These are phyloP conservation scores for Penicillium sp. DNA, from an alignment of 2,329 filamentous ascomycete genomes.

Conservation along the genomic window DNA sequence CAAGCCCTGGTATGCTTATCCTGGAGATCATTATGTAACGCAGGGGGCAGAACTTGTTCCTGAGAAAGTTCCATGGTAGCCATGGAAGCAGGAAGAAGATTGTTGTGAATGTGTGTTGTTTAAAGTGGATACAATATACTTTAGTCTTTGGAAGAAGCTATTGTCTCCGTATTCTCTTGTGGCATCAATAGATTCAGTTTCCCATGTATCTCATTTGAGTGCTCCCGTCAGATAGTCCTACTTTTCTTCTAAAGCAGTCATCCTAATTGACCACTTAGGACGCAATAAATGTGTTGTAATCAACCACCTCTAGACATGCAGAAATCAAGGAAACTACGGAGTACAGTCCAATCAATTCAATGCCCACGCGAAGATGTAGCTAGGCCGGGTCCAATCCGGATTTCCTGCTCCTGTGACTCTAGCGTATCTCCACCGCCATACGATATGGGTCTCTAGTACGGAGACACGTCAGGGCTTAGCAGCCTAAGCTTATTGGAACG, in stretches of 20 bases:
- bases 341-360: neutral
- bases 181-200: slow-evolving; percentile 6
- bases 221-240: no score
- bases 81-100: slow-evolving; percentile 9
- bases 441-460: neutral
- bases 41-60: slow-evolving; percentile 7
- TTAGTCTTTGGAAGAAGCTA: no score
- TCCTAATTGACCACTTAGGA: neutral
- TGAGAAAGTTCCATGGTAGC: slow-evolving; percentile 11
- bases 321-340: neutral
- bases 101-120: no score
- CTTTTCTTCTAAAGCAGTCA: no score
- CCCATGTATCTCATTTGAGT: neutral
- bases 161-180: slow-evolving; percentile 3
- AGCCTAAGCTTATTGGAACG: slow-evolving; percentile 9
- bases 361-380: neutral
- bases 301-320: neutral
- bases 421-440: neutral
- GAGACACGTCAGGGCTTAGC: slow-evolving; percentile 17
- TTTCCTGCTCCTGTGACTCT: neutral
- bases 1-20: slow-evolving; percentile 5
- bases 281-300: neutral
- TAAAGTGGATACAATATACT: no score
- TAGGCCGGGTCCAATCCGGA: neutral
- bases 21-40: slow-evolving; percentile 25